Evolutionary conservation across 441 rosid species (phyloP).

Genomic region (Gossypium davidsonii): DNA sequence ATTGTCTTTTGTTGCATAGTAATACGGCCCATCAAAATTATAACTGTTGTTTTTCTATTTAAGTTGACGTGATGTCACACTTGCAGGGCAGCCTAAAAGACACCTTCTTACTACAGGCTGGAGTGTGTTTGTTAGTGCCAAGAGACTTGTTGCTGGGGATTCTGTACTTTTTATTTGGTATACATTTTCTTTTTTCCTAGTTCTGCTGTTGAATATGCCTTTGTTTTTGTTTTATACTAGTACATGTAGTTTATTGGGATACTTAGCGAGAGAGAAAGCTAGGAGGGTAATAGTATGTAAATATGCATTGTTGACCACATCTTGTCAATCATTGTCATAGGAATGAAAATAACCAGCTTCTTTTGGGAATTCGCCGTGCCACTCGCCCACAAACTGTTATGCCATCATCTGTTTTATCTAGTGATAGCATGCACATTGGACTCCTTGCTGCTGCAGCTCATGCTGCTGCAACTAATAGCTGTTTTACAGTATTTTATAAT

Average conservation of each 20-base stretch:
- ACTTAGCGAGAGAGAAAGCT: constrained; percentile 1
- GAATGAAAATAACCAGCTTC: constrained; percentile 70
- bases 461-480: constrained; percentile 74
- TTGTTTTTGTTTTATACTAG: background rate
- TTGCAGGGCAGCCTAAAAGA: constrained; percentile 79
- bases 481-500: constrained; percentile 68
- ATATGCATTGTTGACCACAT: constrained; percentile 7
- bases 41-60: background rate
- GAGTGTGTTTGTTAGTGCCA: constrained; percentile 84
- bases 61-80: background rate
- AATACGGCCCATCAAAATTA: background rate
- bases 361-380: constrained; percentile 71
- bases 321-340: constrained; percentile 25
- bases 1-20: background rate
- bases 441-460: constrained; percentile 91
- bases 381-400: constrained; percentile 62
- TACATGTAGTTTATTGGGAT: constrained; percentile 7
- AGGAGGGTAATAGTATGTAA: background rate
- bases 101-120: constrained; percentile 82
- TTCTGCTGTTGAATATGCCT: background rate
- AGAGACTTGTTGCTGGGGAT: constrained; percentile 72
- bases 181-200: background rate
- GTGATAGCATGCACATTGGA: constrained; percentile 86
- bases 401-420: constrained; percentile 76
- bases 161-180: constrained; percentile 75